Percentiles rank a stretch among this genome's conserved stretches.
These are phyloP conservation scores for Trichocladium antarcticum DNA, from an alignment of 495 filamentous ascomycete species.

Conservation along the genomic window DNA sequence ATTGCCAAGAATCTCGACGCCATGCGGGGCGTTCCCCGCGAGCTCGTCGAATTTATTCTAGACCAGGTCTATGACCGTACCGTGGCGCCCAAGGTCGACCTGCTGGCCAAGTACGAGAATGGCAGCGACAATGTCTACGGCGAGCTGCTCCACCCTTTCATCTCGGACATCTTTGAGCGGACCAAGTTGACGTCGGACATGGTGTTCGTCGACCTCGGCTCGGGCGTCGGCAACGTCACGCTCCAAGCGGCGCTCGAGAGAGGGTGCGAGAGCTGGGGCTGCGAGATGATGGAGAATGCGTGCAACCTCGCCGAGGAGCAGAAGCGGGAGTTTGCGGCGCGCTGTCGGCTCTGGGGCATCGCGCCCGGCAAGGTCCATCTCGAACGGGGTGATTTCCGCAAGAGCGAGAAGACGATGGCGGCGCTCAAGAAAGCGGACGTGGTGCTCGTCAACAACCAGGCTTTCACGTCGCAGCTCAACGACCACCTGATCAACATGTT, in stretches of 20 bases:
- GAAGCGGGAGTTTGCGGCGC: slow-evolving; percentile 69
- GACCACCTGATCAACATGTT: slow-evolving; percentile 80
- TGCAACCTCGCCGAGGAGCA: slow-evolving; percentile 78
- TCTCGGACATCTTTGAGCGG: slow-evolving; percentile 67
- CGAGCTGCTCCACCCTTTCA: slow-evolving; percentile 76
- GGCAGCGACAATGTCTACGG: slow-evolving; percentile 90
- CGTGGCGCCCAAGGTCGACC: slow-evolving; percentile 76
- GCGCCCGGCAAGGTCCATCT: slow-evolving; percentile 66
- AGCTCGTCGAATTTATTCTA: slow-evolving; percentile 69
- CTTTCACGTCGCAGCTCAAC: slow-evolving; percentile 78
- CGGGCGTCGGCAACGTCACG: slow-evolving; percentile 89
- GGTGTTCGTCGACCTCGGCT: slow-evolving; percentile 88
- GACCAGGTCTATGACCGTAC: slow-evolving; percentile 84
- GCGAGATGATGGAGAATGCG: slow-evolving; percentile 86
- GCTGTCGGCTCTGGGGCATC: slow-evolving; percentile 85
- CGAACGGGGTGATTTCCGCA: slow-evolving; percentile 74
- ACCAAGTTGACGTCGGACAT: slow-evolving; percentile 65
- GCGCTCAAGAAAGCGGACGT: slow-evolving; percentile 78
- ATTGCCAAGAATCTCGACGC: slow-evolving; percentile 57
- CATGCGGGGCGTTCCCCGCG: slow-evolving; percentile 52
- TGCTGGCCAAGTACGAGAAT: slow-evolving; percentile 70
- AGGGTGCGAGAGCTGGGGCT: slow-evolving; percentile 91
- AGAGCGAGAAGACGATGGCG: slow-evolving; percentile 55
- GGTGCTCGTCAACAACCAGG: slow-evolving; percentile 93
- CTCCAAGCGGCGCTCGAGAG: slow-evolving; percentile 89